Percentiles rank a stretch among this genome's conserved stretches.
These are phyloP conservation scores for Chalara sp. DNA, from an alignment of 2,329 filamentous ascomycete genomes.

Conservation along the genomic window DNA sequence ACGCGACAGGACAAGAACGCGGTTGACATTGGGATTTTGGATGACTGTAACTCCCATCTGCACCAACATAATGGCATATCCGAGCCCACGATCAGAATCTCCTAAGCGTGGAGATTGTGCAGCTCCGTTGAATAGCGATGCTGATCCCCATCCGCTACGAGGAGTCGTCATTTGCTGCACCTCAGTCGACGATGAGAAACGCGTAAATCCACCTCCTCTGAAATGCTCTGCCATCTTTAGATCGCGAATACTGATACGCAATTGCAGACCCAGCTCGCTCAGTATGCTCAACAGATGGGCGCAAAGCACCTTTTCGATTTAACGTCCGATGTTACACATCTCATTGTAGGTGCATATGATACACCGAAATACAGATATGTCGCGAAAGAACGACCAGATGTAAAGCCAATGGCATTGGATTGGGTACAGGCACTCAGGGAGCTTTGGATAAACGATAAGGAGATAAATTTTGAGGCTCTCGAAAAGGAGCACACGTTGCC, in stretches of 20 bases:
- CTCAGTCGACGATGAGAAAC: conserved; percentile 70
- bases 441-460: conserved; percentile 72
- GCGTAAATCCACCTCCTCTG: conserved; percentile 45
- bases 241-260: neutral
- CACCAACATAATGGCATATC: too few relatives aligned
- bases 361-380: conserved; percentile 96
- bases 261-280: conserved; percentile 46
- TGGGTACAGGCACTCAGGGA: conserved; percentile 79
- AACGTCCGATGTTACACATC: conserved; percentile 91
- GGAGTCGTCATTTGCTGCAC: conserved; percentile 83
- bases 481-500: conserved; percentile 61
- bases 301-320: conserved; percentile 84
- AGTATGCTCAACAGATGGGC: conserved; percentile 71
- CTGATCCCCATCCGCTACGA: conserved; percentile 41
- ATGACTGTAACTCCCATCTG: too few relatives aligned
- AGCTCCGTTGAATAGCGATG: conserved; percentile 12
- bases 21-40: too few relatives aligned
- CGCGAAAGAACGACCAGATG: conserved; percentile 78
- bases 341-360: conserved; percentile 82
- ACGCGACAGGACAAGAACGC: too few relatives aligned
- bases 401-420: conserved; percentile 71
- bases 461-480: conserved; percentile 64
- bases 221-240: neutral
- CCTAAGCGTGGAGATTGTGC: neutral
- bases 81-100: too few relatives aligned